These are phyloP conservation scores for Spathaspora sp. DNA, from an alignment of 805 yeast species.

Conservation along the genomic window DNA sequence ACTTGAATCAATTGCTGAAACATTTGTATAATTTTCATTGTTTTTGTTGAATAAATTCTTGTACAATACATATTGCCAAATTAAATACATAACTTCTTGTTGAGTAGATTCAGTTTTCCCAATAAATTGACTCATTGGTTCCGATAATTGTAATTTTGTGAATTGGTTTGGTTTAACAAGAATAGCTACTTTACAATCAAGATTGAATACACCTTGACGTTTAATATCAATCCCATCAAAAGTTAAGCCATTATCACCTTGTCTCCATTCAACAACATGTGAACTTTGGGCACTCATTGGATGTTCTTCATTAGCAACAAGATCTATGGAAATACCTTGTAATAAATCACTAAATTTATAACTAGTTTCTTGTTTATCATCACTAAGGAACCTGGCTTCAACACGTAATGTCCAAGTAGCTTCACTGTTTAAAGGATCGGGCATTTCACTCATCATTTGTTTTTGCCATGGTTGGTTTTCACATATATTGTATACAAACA, in stretches of 20 bases:
- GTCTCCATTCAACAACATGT: conserved; percentile 86
- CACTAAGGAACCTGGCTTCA: conserved; percentile 75
- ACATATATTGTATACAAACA: conserved; percentile 76
- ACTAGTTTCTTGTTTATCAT: conserved; percentile 19
- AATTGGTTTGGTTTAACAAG: conserved; percentile 56
- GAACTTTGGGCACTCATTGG: conserved; percentile 27
- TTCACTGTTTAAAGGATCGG: conserved; percentile 23
- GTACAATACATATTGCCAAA: conserved; percentile 77
- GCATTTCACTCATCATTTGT: conserved; percentile 21
- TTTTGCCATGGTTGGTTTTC: conserved; percentile 85
- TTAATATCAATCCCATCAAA: conserved; percentile 91
- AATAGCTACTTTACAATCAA: conserved; percentile 69
- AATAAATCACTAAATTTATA: conserved; percentile 75
- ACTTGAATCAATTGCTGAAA: conserved; percentile 34
- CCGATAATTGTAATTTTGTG: conserved; percentile 64
- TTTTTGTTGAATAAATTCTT: conserved; percentile 48
- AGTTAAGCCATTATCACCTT: conserved; percentile 22
- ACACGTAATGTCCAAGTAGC: conserved; percentile 82
- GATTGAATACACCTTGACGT: conserved; percentile 58
- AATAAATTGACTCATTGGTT: conserved; percentile 61
- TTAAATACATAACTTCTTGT: conserved; percentile 74
- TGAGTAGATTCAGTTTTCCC: conserved; percentile 80
- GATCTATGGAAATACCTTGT: conserved; percentile 80
- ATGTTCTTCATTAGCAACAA: conserved; percentile 42
- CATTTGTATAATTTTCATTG: conserved; percentile 25